A percentile compares a stretch with the other conserved stretches of the same genome.
phyloP scores from a whole-genome alignment of 352 stramenopile genomes.

The Phytophthora constricta region DNA sequence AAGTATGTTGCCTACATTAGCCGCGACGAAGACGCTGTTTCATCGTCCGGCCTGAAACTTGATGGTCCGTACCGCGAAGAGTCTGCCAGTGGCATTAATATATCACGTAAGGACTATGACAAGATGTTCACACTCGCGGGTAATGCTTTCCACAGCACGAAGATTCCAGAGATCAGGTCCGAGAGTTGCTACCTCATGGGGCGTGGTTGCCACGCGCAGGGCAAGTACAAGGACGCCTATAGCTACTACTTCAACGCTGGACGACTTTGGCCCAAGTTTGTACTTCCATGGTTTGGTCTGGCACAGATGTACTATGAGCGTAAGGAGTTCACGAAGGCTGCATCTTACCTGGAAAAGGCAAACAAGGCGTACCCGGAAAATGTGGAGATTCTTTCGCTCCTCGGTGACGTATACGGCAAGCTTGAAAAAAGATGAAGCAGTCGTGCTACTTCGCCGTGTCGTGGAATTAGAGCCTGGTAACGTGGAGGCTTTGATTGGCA shows the following conservation, averaged over 20 bases:
- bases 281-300: slow-evolving; percentile 85
- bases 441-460: slow-evolving; percentile 80
- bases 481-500: slow-evolving; percentile 84
- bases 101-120: slow-evolving; percentile 90
- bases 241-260: slow-evolving; percentile 97
- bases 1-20: slow-evolving; percentile 92
- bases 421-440: slow-evolving; percentile 86
- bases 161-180: slow-evolving; percentile 92
- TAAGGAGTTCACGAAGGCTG: slow-evolving; percentile 84
- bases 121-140: slow-evolving; percentile 91
- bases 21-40: slow-evolving; percentile 65
- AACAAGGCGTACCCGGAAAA: slow-evolving; percentile 91
- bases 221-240: slow-evolving; percentile 96
- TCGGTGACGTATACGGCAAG: slow-evolving; percentile 85
- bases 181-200: slow-evolving; percentile 97
- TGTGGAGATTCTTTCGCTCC: slow-evolving; percentile 82
- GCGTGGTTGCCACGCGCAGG: slow-evolving; percentile 93
- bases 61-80: slow-evolving; percentile 86
- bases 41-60: slow-evolving; percentile 67
- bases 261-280: slow-evolving; percentile 87
- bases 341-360: slow-evolving; percentile 87
- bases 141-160: slow-evolving; percentile 90
- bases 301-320: slow-evolving; percentile 92
- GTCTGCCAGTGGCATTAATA: slow-evolving; percentile 60
- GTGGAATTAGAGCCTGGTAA: slow-evolving; percentile 88